A percentile compares a stretch with the other conserved stretches of the same genome.
phyloP scores from a whole-genome alignment of 2,329 filamentous ascomycete species.

The Sarocladium kiliense region DNA sequence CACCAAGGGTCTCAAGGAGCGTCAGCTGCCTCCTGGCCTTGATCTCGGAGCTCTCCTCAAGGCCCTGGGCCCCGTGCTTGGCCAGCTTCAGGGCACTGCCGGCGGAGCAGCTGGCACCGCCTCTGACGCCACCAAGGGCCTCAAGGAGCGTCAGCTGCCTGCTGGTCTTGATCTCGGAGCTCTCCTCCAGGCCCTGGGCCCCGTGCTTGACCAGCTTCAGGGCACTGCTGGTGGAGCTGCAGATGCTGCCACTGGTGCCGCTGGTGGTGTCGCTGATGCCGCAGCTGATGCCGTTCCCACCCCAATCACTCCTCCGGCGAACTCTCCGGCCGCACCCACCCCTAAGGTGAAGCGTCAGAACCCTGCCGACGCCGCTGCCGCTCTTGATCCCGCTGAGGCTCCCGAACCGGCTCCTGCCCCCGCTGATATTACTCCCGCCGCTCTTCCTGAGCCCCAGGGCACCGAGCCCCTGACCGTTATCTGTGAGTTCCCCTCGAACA shows the following conservation, averaged over 20 bases:
- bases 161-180: background rate
- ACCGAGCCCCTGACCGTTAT: constrained; percentile 3
- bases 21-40: background rate
- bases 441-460: background rate
- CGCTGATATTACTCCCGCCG: background rate
- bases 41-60: background rate
- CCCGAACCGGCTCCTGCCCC: background rate
- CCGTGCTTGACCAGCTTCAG: background rate
- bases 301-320: background rate
- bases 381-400: background rate
- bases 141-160: background rate
- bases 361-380: background rate
- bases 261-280: background rate
- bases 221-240: background rate
- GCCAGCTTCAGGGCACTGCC: background rate
- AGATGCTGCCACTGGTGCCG: background rate
- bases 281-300: background rate
- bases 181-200: constrained; percentile 2
- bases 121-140: background rate
- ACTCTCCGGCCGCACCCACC: background rate
- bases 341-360: background rate
- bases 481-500: background rate
- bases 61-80: constrained; percentile 1
- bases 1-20: background rate
- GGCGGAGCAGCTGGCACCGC: background rate